These are phyloP conservation scores for Hyphopichia homilentoma DNA, from an alignment of 805 yeast species.

Conservation along the genomic window DNA sequence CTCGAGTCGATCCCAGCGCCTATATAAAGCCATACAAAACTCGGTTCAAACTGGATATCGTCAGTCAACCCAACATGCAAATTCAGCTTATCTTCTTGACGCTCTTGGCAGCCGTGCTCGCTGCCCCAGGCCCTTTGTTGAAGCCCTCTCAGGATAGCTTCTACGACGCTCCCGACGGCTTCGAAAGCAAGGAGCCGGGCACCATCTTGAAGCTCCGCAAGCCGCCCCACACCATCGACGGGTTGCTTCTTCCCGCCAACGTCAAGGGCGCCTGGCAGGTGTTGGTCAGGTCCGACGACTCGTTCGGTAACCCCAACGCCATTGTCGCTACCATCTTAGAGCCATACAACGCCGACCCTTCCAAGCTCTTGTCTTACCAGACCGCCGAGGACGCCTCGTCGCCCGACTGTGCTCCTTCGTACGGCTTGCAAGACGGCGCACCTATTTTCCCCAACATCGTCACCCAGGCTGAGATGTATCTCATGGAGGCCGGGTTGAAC, in stretches of 20 bases:
- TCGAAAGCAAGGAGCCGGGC: slow-evolving; percentile 16
- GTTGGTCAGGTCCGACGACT: slow-evolving; percentile 9
- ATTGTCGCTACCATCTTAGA: slow-evolving; percentile 15
- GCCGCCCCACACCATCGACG: slow-evolving; percentile 15
- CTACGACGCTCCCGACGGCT: slow-evolving; percentile 20
- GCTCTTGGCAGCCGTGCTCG: neutral
- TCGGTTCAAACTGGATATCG: no score
- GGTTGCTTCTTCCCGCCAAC: slow-evolving; percentile 14
- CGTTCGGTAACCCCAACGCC: slow-evolving; percentile 12
- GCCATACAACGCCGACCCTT: slow-evolving; percentile 18
- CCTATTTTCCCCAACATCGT: slow-evolving; percentile 5
- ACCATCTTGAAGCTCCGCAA: slow-evolving; percentile 18
- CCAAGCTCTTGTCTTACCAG: slow-evolving; percentile 17
- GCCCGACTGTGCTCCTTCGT: slow-evolving; percentile 19
- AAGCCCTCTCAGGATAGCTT: slow-evolving; percentile 17
- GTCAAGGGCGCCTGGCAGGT: slow-evolving; percentile 13
- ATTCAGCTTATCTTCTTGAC: no score
- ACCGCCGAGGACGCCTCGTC: slow-evolving; percentile 16
- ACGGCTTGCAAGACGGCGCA: slow-evolving; percentile 13
- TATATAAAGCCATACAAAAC: no score
- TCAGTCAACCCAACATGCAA: no score
- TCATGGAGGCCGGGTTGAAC: slow-evolving; percentile 11
- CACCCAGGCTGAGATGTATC: slow-evolving; percentile 12
- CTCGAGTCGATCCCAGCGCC: no score
- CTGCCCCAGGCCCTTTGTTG: slow-evolving; percentile 1